Percentiles rank a stretch among this genome's conserved stretches.
These are phyloP conservation scores for Erodium moschatum DNA, from an alignment of 441 rosid species.

Conservation along the genomic window DNA sequence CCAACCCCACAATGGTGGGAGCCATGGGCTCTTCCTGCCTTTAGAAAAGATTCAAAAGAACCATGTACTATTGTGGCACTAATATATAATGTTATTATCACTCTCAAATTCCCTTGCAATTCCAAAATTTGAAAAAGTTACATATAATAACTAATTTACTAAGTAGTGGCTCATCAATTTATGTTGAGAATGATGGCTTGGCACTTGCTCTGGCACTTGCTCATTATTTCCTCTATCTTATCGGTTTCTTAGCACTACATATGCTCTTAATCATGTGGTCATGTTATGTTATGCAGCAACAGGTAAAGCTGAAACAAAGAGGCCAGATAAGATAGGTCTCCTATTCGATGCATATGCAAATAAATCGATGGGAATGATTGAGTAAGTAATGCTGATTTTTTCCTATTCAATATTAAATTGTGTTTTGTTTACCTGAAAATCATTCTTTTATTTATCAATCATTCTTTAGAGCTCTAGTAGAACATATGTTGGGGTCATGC, in stretches of 20 bases:
- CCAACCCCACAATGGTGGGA: not conserved
- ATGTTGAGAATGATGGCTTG: not conserved
- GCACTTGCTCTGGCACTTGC: not conserved
- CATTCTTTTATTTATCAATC: not conserved
- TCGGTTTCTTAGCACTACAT: not conserved
- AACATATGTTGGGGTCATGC: not conserved
- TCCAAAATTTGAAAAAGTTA: too few species aligned
- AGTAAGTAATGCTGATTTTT: constrained; percentile 28
- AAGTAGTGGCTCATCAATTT: not conserved
- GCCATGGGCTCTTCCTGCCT: not conserved
- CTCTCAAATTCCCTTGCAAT: too few species aligned
- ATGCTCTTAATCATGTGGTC: not conserved
- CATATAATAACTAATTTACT: not conserved
- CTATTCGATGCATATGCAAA: constrained; percentile 37
- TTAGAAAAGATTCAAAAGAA: not conserved
- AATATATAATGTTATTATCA: not conserved
- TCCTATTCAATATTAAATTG: not conserved
- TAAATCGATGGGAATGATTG: constrained; percentile 32
- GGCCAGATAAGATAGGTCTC: constrained; percentile 22
- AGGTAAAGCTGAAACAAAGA: constrained; percentile 33
- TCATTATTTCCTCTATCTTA: not conserved
- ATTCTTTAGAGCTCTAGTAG: not conserved
- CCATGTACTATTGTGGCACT: not conserved
- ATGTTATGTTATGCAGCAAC: constrained; percentile 14
- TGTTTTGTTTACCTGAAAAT: not conserved